phyloP scores from a whole-genome alignment of 2,329 filamentous ascomycete species.

The Ascochyta rabiei region DNA sequence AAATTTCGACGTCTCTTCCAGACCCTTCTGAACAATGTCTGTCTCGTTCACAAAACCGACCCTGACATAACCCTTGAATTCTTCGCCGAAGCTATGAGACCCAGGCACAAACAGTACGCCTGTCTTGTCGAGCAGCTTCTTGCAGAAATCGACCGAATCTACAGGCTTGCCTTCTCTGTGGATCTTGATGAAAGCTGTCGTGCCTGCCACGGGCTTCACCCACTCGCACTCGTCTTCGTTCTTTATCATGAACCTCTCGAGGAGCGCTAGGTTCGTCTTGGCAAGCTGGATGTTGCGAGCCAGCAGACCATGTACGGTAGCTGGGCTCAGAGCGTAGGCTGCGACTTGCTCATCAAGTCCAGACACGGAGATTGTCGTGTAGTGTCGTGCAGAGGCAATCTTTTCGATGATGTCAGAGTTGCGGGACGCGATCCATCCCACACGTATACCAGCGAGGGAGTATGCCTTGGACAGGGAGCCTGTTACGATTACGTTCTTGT shows the following conservation, averaged over 20 bases:
- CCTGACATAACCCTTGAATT: slow-evolving; percentile 74
- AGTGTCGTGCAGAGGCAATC: slow-evolving; percentile 72
- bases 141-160: slow-evolving; percentile 75
- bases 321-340: slow-evolving; percentile 70
- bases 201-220: slow-evolving; percentile 78
- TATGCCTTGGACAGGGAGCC: slow-evolving; percentile 88
- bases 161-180: slow-evolving; percentile 65
- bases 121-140: slow-evolving; percentile 68
- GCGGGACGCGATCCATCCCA: slow-evolving; percentile 81
- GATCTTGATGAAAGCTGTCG: slow-evolving; percentile 79
- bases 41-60: slow-evolving; percentile 79
- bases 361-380: slow-evolving; percentile 87
- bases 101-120: slow-evolving; percentile 79
- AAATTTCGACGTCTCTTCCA: slow-evolving; percentile 62
- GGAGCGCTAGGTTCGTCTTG: slow-evolving; percentile 67
- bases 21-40: slow-evolving; percentile 68
- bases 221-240: slow-evolving; percentile 70
- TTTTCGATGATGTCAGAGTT: slow-evolving; percentile 66
- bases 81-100: slow-evolving; percentile 73
- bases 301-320: slow-evolving; percentile 68
- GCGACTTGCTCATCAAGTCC: slow-evolving; percentile 81
- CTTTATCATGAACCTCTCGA: slow-evolving; percentile 71
- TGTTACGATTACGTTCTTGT: slow-evolving; percentile 72
- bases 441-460: slow-evolving; percentile 77
- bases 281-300: slow-evolving; percentile 70